Evolutionary conservation across 305 asterid species (phyloP).

Genomic region (Solanum hybrid): DNA sequence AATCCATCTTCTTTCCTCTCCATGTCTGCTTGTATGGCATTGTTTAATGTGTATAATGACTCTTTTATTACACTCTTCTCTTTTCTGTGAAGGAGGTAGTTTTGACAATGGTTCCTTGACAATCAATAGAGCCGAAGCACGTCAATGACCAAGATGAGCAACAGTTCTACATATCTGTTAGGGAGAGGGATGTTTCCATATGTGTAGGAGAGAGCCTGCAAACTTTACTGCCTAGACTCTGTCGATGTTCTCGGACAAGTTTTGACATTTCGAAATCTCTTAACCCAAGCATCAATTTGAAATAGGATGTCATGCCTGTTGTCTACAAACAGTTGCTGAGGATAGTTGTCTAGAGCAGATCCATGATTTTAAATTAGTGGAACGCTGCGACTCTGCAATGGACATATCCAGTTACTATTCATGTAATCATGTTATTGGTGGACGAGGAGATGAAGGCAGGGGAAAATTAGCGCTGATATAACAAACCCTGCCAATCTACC

Average conservation of each 20-base stretch:
- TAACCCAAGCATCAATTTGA: neutral
- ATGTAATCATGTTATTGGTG: neutral
- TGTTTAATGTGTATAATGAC: conserved; percentile 48
- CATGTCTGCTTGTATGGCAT: conserved; percentile 59
- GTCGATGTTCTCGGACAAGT: neutral
- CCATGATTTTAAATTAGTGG: neutral
- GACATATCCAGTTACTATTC: neutral
- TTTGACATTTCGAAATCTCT: neutral
- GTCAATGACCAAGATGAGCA: neutral
- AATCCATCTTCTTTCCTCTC: conserved; percentile 64
- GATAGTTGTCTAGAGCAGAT: neutral
- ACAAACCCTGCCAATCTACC: neutral
- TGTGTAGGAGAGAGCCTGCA: neutral
- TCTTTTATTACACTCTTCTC: conserved; percentile 33
- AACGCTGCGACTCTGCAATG: neutral
- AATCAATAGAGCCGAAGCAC: neutral
- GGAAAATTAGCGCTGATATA: neutral
- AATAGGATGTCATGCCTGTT: neutral
- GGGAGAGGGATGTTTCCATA: neutral
- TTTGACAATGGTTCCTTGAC: neutral
- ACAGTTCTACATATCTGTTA: neutral
- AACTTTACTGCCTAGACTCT: neutral
- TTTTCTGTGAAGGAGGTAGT: neutral
- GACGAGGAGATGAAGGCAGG: neutral
- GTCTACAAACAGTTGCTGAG: neutral